These are phyloP conservation scores for Coniochaeta hoffmannii DNA, from an alignment of 2,329 filamentous ascomycete genomes.

Conservation along the genomic window DNA sequence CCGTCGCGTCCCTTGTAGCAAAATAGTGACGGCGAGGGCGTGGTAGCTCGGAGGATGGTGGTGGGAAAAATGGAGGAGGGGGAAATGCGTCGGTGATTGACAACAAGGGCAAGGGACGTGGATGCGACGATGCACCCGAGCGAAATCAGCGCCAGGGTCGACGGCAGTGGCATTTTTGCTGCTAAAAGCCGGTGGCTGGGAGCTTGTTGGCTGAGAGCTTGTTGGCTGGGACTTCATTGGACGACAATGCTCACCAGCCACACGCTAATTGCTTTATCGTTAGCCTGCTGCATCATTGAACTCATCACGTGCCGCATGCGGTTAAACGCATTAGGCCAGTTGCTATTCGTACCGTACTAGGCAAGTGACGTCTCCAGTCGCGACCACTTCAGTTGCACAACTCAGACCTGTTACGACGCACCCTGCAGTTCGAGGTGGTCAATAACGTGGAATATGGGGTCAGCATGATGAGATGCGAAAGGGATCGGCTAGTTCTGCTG, in stretches of 20 bases:
- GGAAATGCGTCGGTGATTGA: slow-evolving; percentile 12
- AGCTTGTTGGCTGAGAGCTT: neutral
- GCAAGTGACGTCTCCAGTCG: neutral
- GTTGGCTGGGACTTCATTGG: neutral
- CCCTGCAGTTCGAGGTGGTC: no score
- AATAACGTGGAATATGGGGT: no score
- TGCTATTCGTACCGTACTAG: neutral
- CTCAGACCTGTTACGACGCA: no score
- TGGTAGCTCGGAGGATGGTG: slow-evolving; percentile 8
- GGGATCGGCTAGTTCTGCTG: neutral
- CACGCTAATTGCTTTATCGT: neutral
- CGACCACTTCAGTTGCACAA: no score
- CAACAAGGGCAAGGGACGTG: slow-evolving; percentile 1
- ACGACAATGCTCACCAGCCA: neutral
- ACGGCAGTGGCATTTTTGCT: neutral
- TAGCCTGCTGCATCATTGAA: neutral
- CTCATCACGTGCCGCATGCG: neutral
- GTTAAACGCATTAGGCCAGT: neutral
- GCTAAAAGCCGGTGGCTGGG: neutral
- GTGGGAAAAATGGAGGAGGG: slow-evolving; percentile 16
- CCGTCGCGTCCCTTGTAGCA: neutral
- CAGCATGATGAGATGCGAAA: no score
- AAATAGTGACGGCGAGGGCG: neutral
- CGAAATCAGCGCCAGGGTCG: neutral
- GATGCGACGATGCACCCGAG: neutral